Evolutionary conservation across 2,329 filamentous ascomycete species (phyloP).

Genomic region (Alternaria ventricosa): DNA sequence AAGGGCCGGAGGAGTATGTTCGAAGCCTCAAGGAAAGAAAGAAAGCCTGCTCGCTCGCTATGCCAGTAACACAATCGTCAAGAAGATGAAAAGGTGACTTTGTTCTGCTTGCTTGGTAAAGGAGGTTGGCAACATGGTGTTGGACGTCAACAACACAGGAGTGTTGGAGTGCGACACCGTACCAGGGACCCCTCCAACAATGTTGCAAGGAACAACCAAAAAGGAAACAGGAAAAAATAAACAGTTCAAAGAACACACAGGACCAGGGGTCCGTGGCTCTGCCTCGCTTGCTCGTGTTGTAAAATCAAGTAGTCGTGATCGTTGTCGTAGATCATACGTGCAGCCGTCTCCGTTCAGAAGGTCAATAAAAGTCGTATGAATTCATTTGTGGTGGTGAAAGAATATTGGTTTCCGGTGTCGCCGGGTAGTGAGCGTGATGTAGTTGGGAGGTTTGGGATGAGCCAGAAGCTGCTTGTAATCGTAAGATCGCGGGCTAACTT

Average conservation of each 20-base stretch:
- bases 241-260: conserved; percentile 16
- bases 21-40: conserved; percentile 13
- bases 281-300: conserved; percentile 11
- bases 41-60: conserved; percentile 37
- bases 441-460: conserved; percentile 33
- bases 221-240: conserved; percentile 10
- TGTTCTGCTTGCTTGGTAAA: conserved; percentile 1
- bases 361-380: conserved; percentile 26
- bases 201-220: not conserved
- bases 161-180: conserved; percentile 14
- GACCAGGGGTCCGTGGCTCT: conserved; percentile 8
- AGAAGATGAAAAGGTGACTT: conserved; percentile 22
- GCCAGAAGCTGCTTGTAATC: conserved; percentile 17
- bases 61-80: conserved; percentile 49
- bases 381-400: conserved; percentile 27
- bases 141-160: conserved; percentile 10
- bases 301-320: conserved; percentile 19
- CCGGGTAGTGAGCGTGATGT: conserved; percentile 34
- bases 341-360: conserved; percentile 30
- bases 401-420: conserved; percentile 20
- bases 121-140: not conserved
- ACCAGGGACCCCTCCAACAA: conserved; percentile 11
- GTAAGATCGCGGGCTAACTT: conserved; percentile 38
- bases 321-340: conserved; percentile 37
- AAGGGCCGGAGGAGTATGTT: conserved; percentile 13